Evolutionary conservation across 2,329 filamentous ascomycete genomes (phyloP).

Genomic region (Pestalotiopsis fici): DNA sequence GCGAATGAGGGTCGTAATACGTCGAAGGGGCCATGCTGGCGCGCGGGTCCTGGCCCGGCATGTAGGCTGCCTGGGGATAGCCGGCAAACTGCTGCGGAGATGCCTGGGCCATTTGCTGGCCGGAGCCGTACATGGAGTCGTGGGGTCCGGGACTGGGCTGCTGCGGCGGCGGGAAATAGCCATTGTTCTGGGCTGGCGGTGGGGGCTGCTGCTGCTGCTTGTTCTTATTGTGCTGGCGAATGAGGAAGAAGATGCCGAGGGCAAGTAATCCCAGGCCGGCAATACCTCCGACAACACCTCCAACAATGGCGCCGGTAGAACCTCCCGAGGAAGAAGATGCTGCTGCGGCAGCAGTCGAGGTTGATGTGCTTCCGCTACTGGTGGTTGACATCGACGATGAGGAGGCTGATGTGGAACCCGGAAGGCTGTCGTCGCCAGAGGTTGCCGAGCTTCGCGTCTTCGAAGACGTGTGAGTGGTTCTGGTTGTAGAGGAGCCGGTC

Average conservation of each 20-base stretch:
- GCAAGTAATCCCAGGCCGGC: conserved; percentile 24
- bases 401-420: background rate
- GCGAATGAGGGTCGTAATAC: background rate
- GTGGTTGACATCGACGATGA: background rate
- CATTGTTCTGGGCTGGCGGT: background rate
- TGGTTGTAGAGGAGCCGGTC: background rate
- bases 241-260: conserved; percentile 22
- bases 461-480: background rate
- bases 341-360: background rate
- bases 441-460: background rate
- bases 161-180: conserved; percentile 5
- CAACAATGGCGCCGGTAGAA: conserved; percentile 28
- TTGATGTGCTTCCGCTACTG: background rate
- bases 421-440: background rate
- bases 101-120: background rate
- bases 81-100: background rate
- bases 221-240: conserved; percentile 21
- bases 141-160: background rate
- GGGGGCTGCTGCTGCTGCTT: background rate
- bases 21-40: conserved; percentile 2
- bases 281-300: conserved; percentile 26
- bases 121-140: background rate
- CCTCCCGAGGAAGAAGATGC: conserved; percentile 1
- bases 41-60: background rate
- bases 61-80: background rate